These are phyloP conservation scores for Pyrus communis DNA, from an alignment of 306 rosid genomes.

Conservation along the genomic window DNA sequence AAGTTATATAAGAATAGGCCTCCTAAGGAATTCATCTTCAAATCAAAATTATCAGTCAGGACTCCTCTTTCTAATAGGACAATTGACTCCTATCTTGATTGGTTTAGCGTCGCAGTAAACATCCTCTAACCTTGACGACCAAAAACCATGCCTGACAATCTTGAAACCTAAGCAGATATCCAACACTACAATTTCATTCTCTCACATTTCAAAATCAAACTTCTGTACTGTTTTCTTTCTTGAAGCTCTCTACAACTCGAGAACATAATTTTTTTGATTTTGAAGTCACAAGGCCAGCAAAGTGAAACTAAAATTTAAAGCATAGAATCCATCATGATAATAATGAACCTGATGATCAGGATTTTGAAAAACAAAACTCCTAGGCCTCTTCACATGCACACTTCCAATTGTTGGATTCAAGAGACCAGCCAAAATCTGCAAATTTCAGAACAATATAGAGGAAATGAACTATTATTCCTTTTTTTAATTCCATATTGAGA, in stretches of 20 bases:
- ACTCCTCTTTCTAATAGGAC: not conserved
- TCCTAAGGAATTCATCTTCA: not conserved
- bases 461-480: not conserved
- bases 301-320: not conserved
- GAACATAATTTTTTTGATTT: not conserved
- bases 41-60: not conserved
- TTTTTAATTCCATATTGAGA: not conserved
- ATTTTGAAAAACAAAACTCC: slow-evolving; percentile 76
- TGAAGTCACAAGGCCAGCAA: not conserved
- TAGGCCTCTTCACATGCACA: slow-evolving; percentile 48
- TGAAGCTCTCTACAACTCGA: not conserved
- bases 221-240: not conserved
- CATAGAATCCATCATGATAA: not conserved
- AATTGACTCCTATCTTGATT: not conserved
- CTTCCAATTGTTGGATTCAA: slow-evolving; percentile 59
- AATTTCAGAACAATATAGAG: not conserved
- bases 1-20: not conserved
- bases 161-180: not conserved
- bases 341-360: slow-evolving; percentile 72
- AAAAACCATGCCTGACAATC: not conserved
- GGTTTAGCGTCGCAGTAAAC: not conserved
- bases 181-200: not conserved
- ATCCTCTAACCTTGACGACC: not conserved
- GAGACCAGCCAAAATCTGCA: slow-evolving; percentile 80
- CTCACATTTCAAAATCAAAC: not conserved